phyloP scores from a whole-genome alignment of 73 alveolate genomes.

The Paramecium sexaurelia region DNA sequence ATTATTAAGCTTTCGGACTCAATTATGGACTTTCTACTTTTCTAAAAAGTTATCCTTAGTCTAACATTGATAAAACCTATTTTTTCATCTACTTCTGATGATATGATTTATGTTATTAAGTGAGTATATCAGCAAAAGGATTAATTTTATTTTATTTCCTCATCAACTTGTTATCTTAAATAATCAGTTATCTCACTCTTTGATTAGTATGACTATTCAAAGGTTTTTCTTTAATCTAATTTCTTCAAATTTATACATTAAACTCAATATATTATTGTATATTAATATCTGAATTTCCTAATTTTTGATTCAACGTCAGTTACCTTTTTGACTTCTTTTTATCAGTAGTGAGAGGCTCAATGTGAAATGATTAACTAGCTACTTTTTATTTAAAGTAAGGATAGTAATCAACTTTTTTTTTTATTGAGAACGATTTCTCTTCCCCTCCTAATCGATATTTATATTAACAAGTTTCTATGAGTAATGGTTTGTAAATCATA shows the following conservation, averaged over 20 bases:
- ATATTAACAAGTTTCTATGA: slow-evolving; percentile 3
- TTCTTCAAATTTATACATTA: slow-evolving; percentile 14
- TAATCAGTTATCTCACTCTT: not conserved
- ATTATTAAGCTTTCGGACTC: not conserved
- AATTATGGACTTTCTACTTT: slow-evolving; percentile 9
- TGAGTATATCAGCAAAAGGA: not conserved
- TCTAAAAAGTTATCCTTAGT: not conserved
- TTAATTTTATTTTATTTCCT: not conserved
- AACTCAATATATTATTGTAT: not conserved
- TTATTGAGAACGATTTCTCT: slow-evolving; percentile 33
- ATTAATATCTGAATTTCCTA: not conserved
- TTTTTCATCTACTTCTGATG: not conserved
- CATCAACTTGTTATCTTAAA: not conserved
- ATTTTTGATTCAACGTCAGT: not conserved
- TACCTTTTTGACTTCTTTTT: not conserved
- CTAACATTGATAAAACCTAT: not conserved
- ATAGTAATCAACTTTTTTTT: slow-evolving; percentile 49
- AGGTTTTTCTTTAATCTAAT: slow-evolving; percentile 20
- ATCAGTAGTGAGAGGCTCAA: not conserved
- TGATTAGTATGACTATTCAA: not conserved
- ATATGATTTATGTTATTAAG: not conserved
- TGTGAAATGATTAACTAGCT: not conserved
- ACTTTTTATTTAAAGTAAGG: not conserved
- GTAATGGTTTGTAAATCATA: slow-evolving; percentile 21
- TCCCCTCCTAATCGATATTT: not conserved